phyloP scores from a whole-genome alignment of 2,329 filamentous ascomycete species.

The Fusarium sp. region DNA sequence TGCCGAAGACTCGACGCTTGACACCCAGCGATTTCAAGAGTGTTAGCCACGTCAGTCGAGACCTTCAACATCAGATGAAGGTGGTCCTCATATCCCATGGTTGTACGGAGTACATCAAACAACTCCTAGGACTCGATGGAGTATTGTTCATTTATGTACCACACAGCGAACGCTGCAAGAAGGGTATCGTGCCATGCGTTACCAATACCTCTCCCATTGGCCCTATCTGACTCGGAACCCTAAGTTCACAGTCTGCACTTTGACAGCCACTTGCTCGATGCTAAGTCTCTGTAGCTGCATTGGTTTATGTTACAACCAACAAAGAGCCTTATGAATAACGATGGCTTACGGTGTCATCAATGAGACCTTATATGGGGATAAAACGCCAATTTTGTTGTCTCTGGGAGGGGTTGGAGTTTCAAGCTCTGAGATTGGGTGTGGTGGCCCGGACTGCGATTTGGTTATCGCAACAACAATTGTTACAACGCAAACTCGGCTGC shows the following conservation, averaged over 20 bases:
- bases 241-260: slow-evolving; percentile 18
- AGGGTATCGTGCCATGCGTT: slow-evolving; percentile 4
- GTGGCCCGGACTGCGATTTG: slow-evolving; percentile 24
- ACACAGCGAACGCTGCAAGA: not conserved
- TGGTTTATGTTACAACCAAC: slow-evolving; percentile 31
- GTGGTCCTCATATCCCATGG: not conserved
- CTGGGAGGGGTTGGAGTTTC: slow-evolving; percentile 31
- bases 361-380: not conserved
- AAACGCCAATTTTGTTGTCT: slow-evolving; percentile 1
- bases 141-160: not conserved
- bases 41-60: not conserved
- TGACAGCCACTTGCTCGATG: slow-evolving; percentile 18
- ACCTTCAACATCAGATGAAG: not conserved
- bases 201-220: slow-evolving; percentile 19
- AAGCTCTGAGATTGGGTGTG: slow-evolving; percentile 31
- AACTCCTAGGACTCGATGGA: not conserved
- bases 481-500: slow-evolving; percentile 17
- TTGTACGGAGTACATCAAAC: not conserved
- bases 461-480: slow-evolving; percentile 12
- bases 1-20: slow-evolving; percentile 3
- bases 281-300: slow-evolving; percentile 22
- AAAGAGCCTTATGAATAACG: slow-evolving; percentile 23
- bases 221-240: slow-evolving; percentile 4
- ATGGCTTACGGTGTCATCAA: slow-evolving; percentile 5
- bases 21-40: not conserved